Conservation (phyloP, 306 rosid species). For the Pyrus bretschneideri region DNA sequence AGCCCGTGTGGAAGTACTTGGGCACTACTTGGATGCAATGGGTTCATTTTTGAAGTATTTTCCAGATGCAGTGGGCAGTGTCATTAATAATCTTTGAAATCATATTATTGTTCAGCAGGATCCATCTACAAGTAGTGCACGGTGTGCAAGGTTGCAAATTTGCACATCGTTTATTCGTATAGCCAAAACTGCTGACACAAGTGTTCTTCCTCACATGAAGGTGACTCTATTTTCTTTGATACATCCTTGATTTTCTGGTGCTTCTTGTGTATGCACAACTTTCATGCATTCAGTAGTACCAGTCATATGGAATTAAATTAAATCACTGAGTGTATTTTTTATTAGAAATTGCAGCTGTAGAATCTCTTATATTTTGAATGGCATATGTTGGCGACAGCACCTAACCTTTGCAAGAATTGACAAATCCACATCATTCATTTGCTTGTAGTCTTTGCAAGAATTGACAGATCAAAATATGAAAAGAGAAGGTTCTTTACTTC, state of each 20-base stretch:
- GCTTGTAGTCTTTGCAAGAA: neutral
- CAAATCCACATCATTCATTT: neutral
- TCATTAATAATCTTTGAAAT: slow-evolving; percentile 43
- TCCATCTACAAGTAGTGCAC: slow-evolving; percentile 57
- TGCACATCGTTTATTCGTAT: slow-evolving; percentile 94
- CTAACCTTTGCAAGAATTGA: neutral
- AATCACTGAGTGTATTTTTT: neutral
- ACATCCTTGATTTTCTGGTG: neutral
- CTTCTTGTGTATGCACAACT: neutral
- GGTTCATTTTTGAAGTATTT: slow-evolving; percentile 85
- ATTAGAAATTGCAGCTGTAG: neutral
- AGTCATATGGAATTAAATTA: neutral
- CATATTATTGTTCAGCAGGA: slow-evolving; percentile 50
- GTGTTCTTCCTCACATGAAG: slow-evolving; percentile 98
- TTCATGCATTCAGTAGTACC: neutral
- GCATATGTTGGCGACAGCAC: neutral
- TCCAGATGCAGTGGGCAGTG: slow-evolving; percentile 88
- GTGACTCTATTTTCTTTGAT: slow-evolving; percentile 24
- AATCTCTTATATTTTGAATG: neutral
- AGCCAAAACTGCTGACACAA: slow-evolving; percentile 87
- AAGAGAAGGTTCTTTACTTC: slow-evolving; percentile 65
- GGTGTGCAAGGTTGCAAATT: slow-evolving; percentile 88
- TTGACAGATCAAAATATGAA: too few relatives aligned
- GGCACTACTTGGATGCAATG: slow-evolving; percentile 81
- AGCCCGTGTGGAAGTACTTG: slow-evolving; percentile 76